Evolutionary conservation across 2,329 filamentous ascomycete species (phyloP).

Genomic region (Microcyclospora tardicrescens): DNA sequence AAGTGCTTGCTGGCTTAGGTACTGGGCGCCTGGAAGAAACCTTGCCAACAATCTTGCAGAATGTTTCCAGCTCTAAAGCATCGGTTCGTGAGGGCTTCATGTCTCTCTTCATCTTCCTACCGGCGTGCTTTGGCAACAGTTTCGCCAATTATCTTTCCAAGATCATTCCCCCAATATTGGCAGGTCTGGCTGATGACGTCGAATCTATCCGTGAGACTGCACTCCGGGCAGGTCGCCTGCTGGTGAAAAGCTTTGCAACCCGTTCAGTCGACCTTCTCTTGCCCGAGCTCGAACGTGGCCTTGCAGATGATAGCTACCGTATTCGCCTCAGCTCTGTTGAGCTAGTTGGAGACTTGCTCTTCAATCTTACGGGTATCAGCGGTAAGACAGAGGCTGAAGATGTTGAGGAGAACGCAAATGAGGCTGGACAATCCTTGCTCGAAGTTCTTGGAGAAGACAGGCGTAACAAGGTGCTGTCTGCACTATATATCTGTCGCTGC

Average conservation of each 20-base stretch:
- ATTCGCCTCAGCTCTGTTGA: slow-evolving; percentile 98
- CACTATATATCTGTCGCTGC: slow-evolving; percentile 91
- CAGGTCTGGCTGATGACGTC: slow-evolving; percentile 87
- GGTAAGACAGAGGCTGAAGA: slow-evolving; percentile 64
- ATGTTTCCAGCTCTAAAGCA: slow-evolving; percentile 80
- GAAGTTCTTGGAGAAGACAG: slow-evolving; percentile 92
- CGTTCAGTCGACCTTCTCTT: slow-evolving; percentile 87
- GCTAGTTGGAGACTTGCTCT: slow-evolving; percentile 87
- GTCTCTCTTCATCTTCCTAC: slow-evolving; percentile 98
- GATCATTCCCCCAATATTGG: slow-evolving; percentile 89
- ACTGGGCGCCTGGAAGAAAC: slow-evolving; percentile 90
- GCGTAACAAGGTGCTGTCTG: slow-evolving; percentile 93
- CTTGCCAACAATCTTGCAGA: slow-evolving; percentile 87
- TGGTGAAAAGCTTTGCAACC: slow-evolving; percentile 97
- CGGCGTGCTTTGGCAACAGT: slow-evolving; percentile 96
- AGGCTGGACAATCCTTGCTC: slow-evolving; percentile 84
- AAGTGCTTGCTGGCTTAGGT: slow-evolving; percentile 89
- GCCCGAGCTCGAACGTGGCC: slow-evolving; percentile 85
- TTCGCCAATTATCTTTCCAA: slow-evolving; percentile 90
- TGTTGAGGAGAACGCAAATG: slow-evolving; percentile 66
- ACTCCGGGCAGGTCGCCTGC: slow-evolving; percentile 75
- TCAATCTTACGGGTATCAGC: slow-evolving; percentile 92
- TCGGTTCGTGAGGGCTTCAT: slow-evolving; percentile 96
- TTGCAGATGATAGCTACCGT: slow-evolving; percentile 94
- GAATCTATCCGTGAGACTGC: slow-evolving; percentile 97